Evolutionary conservation across 2,329 filamentous ascomycete species (phyloP).

Genomic region (Penicillium paneum): DNA sequence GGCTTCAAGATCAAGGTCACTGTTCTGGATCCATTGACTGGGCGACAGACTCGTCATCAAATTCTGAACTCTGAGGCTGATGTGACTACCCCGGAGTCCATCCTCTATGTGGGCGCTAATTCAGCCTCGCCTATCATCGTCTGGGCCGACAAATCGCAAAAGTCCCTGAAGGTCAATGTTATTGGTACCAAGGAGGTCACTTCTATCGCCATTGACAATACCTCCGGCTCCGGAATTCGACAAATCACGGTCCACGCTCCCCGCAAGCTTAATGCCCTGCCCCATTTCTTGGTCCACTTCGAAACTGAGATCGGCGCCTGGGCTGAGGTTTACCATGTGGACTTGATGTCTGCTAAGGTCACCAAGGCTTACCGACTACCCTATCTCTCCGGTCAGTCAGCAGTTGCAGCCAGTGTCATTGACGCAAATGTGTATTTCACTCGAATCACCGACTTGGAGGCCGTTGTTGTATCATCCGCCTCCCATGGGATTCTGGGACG

Average conservation of each 20-base stretch:
- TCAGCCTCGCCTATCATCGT: conserved; percentile 43
- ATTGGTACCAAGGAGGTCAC: conserved; percentile 43
- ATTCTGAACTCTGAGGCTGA: conserved; percentile 71
- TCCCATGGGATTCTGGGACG: conserved; percentile 73
- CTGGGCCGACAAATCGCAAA: conserved; percentile 45
- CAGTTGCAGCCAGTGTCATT: conserved; percentile 73
- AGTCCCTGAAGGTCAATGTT: conserved; percentile 45
- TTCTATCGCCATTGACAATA: conserved; percentile 39
- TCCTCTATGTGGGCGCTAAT: conserved; percentile 42
- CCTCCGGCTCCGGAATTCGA: conserved; percentile 49
- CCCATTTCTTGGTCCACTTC: conserved; percentile 84
- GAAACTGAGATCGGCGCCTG: conserved; percentile 68
- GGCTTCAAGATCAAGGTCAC: conserved; percentile 75
- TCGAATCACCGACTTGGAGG: conserved; percentile 70
- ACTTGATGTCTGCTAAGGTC: conserved; percentile 65
- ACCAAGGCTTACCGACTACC: conserved; percentile 79
- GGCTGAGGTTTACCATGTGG: conserved; percentile 81
- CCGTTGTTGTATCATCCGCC: conserved; percentile 69
- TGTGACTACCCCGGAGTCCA: conserved; percentile 47
- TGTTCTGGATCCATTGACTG: conserved; percentile 68
- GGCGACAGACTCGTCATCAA: conserved; percentile 69
- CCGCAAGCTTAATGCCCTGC: conserved; percentile 64
- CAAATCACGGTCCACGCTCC: conserved; percentile 68
- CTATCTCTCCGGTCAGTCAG: conserved; percentile 64
- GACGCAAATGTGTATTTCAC: conserved; percentile 87